Evolutionary conservation across 352 stramenopile genomes (phyloP), one percentile per base, ranked within the genome.

Genomic region (Phytopythium helicoides): DNA sequence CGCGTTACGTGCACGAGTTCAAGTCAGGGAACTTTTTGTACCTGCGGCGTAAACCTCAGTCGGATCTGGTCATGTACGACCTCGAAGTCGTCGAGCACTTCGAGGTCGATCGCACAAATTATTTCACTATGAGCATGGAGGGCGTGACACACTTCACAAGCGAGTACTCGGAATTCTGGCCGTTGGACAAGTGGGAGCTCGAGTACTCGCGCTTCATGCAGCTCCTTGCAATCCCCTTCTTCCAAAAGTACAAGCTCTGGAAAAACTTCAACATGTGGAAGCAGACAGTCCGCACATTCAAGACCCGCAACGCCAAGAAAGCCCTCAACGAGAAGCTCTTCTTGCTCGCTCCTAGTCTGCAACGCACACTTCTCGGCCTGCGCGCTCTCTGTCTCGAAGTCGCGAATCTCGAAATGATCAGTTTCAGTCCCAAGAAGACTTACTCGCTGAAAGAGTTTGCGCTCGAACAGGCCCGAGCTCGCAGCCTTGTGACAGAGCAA

Each of bases 241-340:
- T 98, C 54, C 73, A 91, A 44, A 83, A 88, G 54, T 98, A 97
- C 76, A 89, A 88, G 54, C 59, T 82, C 35, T 98, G 92, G 92
- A 98, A 98, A 65, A 96, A 87, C 54, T 98, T 95, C 57, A 94
- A 86, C 23, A 87, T 97, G 44, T 98, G 94, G 94, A 97, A 95
- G 56, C 76, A 84, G 47, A 85, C 74, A 10, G 80, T 98, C 35
- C 90, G 86, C 10, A 60, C 75, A 0, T 74, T 64, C 57, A 98
- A 98, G 69, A 96, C 94, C 57, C 64, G 74, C 15, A 81, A 87
- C 39, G 89, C 91, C 22, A 92, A 89, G 54, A 83, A 90, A 26
- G 63, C 68, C 5, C 61, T 98, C 10, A 84, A 89, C 39, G 79
- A 88, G 26, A 62, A 71, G 19, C 68, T 98, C 1, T 98, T 98